Base-by-base conservation (phyloP, 306 rosid species). In the Oxytropis ochrocephala region DNA sequence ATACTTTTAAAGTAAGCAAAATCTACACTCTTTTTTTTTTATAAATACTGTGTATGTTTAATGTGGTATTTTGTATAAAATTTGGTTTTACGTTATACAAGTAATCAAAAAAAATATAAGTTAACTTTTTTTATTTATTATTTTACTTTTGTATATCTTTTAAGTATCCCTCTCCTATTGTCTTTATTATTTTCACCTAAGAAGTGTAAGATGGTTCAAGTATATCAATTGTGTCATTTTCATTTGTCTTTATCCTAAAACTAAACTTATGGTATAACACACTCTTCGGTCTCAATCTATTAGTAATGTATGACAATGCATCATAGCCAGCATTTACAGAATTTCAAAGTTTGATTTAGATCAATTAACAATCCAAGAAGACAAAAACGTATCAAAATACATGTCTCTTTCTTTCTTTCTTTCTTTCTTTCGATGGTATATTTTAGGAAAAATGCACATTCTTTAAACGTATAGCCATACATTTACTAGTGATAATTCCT, bases 301-400 rank as follows among this genome's bases (percentile, higher is more conserved):
- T 68, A 58, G 62, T 72, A 27, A 21, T 4, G 63, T 72, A 44
- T 52, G 73, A 43, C 73, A 69, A 44, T 78, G 64, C 74, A 72
- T 65, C 36, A 60, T 65, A 32, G 81, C 78, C 73, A 65, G 48
- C 78, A 81, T 73, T 75, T 79, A 64, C 66, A 73, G 49, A 72
- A 52, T 69, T 74, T 49, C 72, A 67, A 64, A 78, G 63, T 77
- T 67, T 68, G 64, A 81, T 76, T 39, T 6, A 32, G 29, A 29
- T 33, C 35, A 59, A 60, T 56, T 3, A 44, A 74, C 55, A 46
- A 43, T 43, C 61, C 61, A 58, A 73, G 11, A 67, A 67, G 71
- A 73, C 79, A 66, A 78, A 78, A 55, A 10, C 17, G 47, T 9
- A 39, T 61, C 60, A 59, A 78, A 66, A 52, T 18, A 35, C 8